These are phyloP conservation scores for Sarocladium strictum DNA, from an alignment of 2,329 filamentous ascomycete genomes.

Conservation along the genomic window DNA sequence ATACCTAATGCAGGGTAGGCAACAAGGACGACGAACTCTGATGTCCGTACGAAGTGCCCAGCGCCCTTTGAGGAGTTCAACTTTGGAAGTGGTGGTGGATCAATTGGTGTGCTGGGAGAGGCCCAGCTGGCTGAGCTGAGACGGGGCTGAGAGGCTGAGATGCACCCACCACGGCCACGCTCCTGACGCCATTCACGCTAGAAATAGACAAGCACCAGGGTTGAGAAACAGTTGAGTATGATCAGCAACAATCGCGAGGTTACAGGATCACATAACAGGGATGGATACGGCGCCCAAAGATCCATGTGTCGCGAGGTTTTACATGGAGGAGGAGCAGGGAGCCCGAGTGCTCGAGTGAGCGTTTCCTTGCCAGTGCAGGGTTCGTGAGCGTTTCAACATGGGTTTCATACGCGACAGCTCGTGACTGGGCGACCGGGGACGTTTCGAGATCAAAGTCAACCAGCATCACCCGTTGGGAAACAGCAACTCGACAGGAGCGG, in stretches of 20 bases:
- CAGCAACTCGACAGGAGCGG: too few species aligned
- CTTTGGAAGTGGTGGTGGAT: too few species aligned
- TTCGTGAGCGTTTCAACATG: conserved; percentile 1
- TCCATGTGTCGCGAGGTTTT: neutral
- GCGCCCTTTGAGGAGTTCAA: too few species aligned
- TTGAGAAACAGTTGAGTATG: neutral
- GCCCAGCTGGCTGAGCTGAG: neutral
- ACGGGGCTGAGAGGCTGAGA: neutral
- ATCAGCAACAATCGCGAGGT: neutral
- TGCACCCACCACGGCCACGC: neutral
- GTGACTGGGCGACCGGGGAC: neutral
- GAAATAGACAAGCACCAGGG: neutral
- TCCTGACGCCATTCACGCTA: conserved; percentile 6
- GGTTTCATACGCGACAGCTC: neutral
- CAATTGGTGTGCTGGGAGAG: too few species aligned
- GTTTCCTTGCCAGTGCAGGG: neutral
- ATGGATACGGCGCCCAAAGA: too few species aligned
- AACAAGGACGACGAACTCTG: neutral
- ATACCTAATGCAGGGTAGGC: neutral
- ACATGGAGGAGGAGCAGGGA: too few species aligned
- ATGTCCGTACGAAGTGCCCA: too few species aligned
- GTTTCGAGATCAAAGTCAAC: too few species aligned
- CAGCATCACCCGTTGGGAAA: too few species aligned
- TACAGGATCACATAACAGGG: neutral
- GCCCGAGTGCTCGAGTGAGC: too few species aligned